phyloP scores from a whole-genome alignment of 2,329 filamentous ascomycete genomes.

The Fusarium temperatum region DNA sequence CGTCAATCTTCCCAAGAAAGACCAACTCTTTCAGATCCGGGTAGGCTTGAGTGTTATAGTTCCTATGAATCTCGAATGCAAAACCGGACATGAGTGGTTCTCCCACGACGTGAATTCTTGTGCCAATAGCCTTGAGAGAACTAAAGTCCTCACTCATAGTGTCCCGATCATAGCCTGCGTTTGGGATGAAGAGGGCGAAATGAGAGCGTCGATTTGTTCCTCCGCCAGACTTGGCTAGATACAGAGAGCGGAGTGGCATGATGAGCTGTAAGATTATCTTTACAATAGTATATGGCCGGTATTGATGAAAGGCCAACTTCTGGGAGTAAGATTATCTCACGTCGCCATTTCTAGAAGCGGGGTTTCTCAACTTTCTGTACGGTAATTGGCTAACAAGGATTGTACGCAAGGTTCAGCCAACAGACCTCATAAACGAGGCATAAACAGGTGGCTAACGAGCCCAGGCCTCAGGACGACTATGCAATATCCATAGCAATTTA shows the following conservation, averaged over 20 bases:
- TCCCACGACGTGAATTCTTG: not conserved
- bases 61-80: not conserved
- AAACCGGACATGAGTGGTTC: not conserved
- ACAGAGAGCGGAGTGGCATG: rapidly evolving
- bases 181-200: not conserved
- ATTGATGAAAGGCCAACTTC: not conserved
- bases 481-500: not conserved
- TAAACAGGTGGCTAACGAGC: rapidly evolving
- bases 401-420: not conserved
- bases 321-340: rapidly evolving
- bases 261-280: rapidly evolving
- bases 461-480: rapidly evolving
- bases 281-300: rapidly evolving
- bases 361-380: not conserved
- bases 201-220: not conserved
- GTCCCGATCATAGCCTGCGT: not conserved
- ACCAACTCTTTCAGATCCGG: rapidly evolving
- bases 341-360: not conserved
- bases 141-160: not conserved
- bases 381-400: not conserved
- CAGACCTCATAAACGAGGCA: not conserved
- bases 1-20: not conserved
- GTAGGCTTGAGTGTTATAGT: not conserved
- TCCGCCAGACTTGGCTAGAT: not conserved
- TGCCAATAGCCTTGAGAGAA: not conserved